Percentiles rank a stretch among this genome's conserved stretches.
Evolutionary conservation across 2,329 filamentous ascomycete species (phyloP).

Genomic region (Coleophoma cylindrospora): DNA sequence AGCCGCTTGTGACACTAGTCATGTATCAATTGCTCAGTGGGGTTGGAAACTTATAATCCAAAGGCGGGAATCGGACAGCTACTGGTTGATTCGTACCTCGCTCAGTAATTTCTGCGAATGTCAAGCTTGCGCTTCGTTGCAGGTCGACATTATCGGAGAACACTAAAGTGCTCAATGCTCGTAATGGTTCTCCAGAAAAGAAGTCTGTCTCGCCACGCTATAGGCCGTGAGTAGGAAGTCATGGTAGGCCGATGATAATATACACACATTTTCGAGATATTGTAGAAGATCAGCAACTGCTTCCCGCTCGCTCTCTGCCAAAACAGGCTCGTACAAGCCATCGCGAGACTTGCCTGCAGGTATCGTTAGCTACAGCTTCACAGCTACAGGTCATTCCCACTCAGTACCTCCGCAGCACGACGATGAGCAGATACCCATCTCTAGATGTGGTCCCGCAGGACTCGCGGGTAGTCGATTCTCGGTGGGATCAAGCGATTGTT

Average conservation of each 20-base stretch:
- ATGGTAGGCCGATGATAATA: background rate
- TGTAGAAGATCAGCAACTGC: slow-evolving; percentile 92
- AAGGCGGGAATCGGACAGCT: no score
- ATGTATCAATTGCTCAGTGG: no score
- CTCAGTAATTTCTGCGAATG: slow-evolving; percentile 98
- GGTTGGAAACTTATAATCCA: no score
- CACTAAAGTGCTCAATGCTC: slow-evolving; percentile 89
- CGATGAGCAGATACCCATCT: slow-evolving; percentile 58
- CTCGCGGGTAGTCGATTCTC: slow-evolving; percentile 7
- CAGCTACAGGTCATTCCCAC: slow-evolving; percentile 7
- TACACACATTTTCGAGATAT: slow-evolving; percentile 86
- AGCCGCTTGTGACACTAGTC: no score
- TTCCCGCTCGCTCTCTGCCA: slow-evolving; percentile 94
- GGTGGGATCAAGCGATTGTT: slow-evolving; percentile 13
- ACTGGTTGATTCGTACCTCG: slow-evolving; percentile 59
- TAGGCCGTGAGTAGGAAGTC: slow-evolving; percentile 7
- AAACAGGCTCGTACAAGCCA: slow-evolving; percentile 77
- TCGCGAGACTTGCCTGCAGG: slow-evolving; percentile 67
- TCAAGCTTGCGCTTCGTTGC: slow-evolving; percentile 93
- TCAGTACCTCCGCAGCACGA: slow-evolving; percentile 54
- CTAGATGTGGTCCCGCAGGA: slow-evolving; percentile 26
- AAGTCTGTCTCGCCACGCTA: slow-evolving; percentile 93
- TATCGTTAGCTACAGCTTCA: slow-evolving; percentile 26
- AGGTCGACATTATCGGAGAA: slow-evolving; percentile 99
- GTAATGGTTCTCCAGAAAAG: slow-evolving; percentile 92